Evolutionary conservation across 1,284 basidiomycete genomes (phyloP).

Genomic region (Meira miltonrushii): DNA sequence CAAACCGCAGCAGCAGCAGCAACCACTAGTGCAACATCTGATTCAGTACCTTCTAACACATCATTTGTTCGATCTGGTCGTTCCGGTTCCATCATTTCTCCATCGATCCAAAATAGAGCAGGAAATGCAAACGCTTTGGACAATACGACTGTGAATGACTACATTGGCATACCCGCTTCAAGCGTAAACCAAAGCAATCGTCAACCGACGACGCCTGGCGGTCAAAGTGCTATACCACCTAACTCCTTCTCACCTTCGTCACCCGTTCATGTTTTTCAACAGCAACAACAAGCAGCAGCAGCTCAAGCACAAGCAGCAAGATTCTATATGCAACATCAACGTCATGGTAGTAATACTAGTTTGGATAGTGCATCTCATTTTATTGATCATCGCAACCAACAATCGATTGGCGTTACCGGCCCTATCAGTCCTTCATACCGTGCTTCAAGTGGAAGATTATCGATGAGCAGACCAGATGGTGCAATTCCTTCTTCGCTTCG

Average conservation of each 20-base stretch:
- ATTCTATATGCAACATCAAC: slow-evolving; percentile 43
- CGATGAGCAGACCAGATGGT: slow-evolving; percentile 23
- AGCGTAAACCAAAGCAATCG: slow-evolving; percentile 2
- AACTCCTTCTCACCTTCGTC: slow-evolving; percentile 15
- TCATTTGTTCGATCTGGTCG: no score
- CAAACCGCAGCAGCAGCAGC: not conserved
- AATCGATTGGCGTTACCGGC: slow-evolving; percentile 31
- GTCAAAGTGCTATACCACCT: slow-evolving; percentile 19
- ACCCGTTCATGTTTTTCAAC: not conserved
- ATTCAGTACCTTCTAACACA: no score
- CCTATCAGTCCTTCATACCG: slow-evolving; percentile 20
- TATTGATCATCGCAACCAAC: slow-evolving; percentile 51
- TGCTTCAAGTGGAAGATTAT: slow-evolving; percentile 12
- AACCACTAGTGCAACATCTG: not conserved
- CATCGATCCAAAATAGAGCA: slow-evolving; percentile 1
- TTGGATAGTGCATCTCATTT: slow-evolving; percentile 48
- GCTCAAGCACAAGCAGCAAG: slow-evolving; percentile 24
- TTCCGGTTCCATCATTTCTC: not conserved
- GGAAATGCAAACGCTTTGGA: not conserved
- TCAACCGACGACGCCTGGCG: slow-evolving; percentile 7
- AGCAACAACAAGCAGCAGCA: not conserved
- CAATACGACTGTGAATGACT: not conserved
- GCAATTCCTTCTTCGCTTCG: slow-evolving; percentile 23
- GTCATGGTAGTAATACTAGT: slow-evolving; percentile 43
- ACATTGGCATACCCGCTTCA: not conserved